These are phyloP conservation scores for Telfairia occidentalis DNA, from an alignment of 331 rosid genomes.

Conservation along the genomic window DNA sequence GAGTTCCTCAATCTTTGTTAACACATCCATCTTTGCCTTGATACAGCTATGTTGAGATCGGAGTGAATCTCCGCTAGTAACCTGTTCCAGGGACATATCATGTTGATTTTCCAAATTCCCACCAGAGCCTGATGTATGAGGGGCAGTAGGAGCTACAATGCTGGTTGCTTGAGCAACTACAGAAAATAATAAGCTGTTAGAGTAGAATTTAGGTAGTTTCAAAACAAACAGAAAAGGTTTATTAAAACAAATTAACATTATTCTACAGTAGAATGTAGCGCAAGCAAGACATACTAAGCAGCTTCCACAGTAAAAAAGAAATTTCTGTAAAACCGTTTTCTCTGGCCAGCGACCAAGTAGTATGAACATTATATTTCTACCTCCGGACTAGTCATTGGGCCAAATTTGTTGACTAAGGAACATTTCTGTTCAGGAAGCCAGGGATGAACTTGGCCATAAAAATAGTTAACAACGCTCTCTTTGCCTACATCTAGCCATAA, in stretches of 20 bases:
- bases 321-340: not conserved
- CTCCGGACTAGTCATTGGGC: not conserved
- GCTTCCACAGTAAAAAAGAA: not conserved
- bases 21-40: conserved; percentile 37
- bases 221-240: not conserved
- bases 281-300: not conserved
- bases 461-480: not conserved
- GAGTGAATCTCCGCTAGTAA: conserved; percentile 19
- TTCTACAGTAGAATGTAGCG: not conserved
- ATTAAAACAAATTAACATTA: not conserved
- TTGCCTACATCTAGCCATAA: not conserved
- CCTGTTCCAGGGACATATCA: conserved; percentile 27
- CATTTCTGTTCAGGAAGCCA: not conserved
- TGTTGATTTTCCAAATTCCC: conserved; percentile 34
- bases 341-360: not conserved
- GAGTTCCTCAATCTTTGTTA: conserved; percentile 54
- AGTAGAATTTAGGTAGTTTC: not conserved
- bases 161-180: conserved; percentile 23
- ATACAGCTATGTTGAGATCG: conserved; percentile 22
- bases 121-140: conserved; percentile 28
- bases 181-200: not conserved
- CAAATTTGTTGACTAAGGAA: not conserved
- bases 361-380: not conserved
- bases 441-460: not conserved
- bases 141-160: conserved; percentile 19